Evolutionary conservation across 2,329 filamentous ascomycete genomes (phyloP).

Genomic region (Penicillium rolfsii): DNA sequence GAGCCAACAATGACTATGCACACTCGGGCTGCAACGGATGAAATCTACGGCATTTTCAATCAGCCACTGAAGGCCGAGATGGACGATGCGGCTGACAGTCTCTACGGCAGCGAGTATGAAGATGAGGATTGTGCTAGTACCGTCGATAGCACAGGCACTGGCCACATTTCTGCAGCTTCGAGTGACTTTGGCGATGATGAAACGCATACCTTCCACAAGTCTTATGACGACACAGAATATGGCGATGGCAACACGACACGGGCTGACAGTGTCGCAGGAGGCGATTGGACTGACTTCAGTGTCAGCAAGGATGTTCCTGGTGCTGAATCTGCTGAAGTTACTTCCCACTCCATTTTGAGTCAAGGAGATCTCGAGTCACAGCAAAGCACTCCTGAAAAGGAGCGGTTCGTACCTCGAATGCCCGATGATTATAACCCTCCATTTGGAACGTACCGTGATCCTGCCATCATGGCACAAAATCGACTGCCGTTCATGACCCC

Average conservation of each 20-base stretch:
- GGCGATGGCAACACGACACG: slow-evolving; percentile 41
- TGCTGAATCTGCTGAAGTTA: slow-evolving; percentile 30
- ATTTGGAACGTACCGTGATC: slow-evolving; percentile 77
- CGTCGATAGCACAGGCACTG: slow-evolving; percentile 80
- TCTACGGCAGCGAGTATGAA: slow-evolving; percentile 68
- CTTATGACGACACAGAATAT: slow-evolving; percentile 51
- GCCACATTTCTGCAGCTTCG: slow-evolving; percentile 64
- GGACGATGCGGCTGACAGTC: slow-evolving; percentile 62
- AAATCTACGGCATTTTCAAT: slow-evolving; percentile 97
- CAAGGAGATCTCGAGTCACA: slow-evolving; percentile 36
- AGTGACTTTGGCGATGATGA: slow-evolving; percentile 70
- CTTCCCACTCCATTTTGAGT: slow-evolving; percentile 27
- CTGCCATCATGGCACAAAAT: slow-evolving; percentile 79
- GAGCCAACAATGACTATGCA: slow-evolving; percentile 99
- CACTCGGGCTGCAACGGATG: slow-evolving; percentile 90
- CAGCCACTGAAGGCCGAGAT: slow-evolving; percentile 67
- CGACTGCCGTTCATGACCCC: slow-evolving; percentile 97
- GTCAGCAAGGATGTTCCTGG: slow-evolving; percentile 70
- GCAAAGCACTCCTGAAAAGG: slow-evolving; percentile 43
- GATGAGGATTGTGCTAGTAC: slow-evolving; percentile 79
- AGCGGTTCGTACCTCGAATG: slow-evolving; percentile 63
- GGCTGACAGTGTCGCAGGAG: slow-evolving; percentile 62
- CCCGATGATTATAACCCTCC: slow-evolving; percentile 86
- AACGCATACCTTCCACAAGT: slow-evolving; percentile 42
- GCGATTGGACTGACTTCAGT: slow-evolving; percentile 89